Evolutionary conservation across 2,329 filamentous ascomycete genomes (phyloP).

Genomic region (Clathrospora elynae): DNA sequence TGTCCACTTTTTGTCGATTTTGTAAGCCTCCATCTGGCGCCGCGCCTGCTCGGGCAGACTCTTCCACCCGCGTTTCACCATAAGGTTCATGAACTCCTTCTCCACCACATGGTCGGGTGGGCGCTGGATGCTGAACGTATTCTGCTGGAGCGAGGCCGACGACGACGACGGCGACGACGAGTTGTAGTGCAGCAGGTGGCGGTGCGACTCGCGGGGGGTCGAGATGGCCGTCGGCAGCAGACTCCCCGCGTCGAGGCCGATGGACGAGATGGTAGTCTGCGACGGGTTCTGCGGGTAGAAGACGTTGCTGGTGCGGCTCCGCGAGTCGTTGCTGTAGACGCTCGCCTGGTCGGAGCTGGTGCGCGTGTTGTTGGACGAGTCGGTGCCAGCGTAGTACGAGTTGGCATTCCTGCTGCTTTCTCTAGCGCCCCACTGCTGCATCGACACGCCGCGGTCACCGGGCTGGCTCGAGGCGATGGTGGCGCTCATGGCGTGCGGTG

Average conservation of each 20-base stretch:
- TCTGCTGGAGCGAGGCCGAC: slow-evolving; percentile 56
- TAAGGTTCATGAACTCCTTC: slow-evolving; percentile 87
- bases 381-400: slow-evolving; percentile 32
- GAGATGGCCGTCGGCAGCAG: slow-evolving; percentile 47
- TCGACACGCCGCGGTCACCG: slow-evolving; percentile 70
- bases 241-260: slow-evolving; percentile 48
- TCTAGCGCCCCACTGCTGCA: slow-evolving; percentile 73
- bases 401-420: slow-evolving; percentile 35
- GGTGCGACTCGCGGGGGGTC: slow-evolving; percentile 51
- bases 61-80: slow-evolving; percentile 98
- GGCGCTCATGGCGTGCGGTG: slow-evolving; percentile 58
- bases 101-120: slow-evolving; percentile 82
- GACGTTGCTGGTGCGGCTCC: slow-evolving; percentile 57
- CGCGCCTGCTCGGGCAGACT: slow-evolving; percentile 93
- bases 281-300: slow-evolving; percentile 62
- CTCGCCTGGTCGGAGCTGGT: slow-evolving; percentile 69
- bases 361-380: slow-evolving; percentile 58
- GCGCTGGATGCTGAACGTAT: slow-evolving; percentile 68
- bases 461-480: slow-evolving; percentile 72
- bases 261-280: slow-evolving; percentile 59
- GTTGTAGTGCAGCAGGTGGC: slow-evolving; percentile 49
- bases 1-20: slow-evolving; percentile 95
- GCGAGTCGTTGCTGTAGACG: slow-evolving; percentile 66
- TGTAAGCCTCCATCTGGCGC: slow-evolving; percentile 95
- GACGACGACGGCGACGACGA: slow-evolving; percentile 55